Conservation (phyloP, 2,329 filamentous ascomycete species). For the Colletotrichum sansevieriae region DNA sequence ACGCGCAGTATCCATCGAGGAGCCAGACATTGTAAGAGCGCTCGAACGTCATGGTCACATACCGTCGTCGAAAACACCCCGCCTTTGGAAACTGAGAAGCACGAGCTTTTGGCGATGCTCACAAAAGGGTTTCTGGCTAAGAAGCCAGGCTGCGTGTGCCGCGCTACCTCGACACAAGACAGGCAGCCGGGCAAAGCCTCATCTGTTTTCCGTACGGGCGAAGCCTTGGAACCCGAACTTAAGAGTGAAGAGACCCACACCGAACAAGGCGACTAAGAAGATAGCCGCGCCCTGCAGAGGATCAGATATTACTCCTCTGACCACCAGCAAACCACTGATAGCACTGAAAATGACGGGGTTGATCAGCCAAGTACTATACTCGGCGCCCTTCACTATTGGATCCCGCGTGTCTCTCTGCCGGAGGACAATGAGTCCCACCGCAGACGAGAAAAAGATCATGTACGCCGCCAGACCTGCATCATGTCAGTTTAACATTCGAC, state of each 20-base stretch:
- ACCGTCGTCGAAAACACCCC: neutral
- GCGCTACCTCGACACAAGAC: conserved; percentile 7
- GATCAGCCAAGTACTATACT: conserved; percentile 45
- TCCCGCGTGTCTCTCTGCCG: conserved; percentile 41
- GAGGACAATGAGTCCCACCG: conserved; percentile 46
- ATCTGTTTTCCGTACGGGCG: conserved; percentile 22
- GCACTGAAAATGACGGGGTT: conserved; percentile 47
- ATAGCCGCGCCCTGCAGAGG: conserved; percentile 48
- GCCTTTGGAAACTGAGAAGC: too few species aligned
- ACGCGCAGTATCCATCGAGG: neutral
- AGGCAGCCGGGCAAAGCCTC: conserved; percentile 9
- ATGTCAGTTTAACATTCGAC: conserved; percentile 10
- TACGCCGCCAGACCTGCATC: conserved; percentile 45
- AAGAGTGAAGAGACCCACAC: conserved; percentile 45
- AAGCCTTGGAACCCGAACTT: conserved; percentile 45
- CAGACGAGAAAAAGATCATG: conserved; percentile 46
- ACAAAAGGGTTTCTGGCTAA: neutral
- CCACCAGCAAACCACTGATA: conserved; percentile 46
- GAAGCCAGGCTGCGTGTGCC: conserved; percentile 4
- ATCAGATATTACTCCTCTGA: conserved; percentile 47
- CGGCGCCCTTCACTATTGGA: conserved; percentile 35
- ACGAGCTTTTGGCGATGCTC: neutral
- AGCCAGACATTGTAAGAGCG: neutral
- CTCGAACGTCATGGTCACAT: neutral
- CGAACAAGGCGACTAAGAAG: conserved; percentile 46